Evolutionary conservation across 1,284 basidiomycete species (phyloP), one percentile per base, ranked within the genome.

Genomic region (Marasmius sp.): DNA sequence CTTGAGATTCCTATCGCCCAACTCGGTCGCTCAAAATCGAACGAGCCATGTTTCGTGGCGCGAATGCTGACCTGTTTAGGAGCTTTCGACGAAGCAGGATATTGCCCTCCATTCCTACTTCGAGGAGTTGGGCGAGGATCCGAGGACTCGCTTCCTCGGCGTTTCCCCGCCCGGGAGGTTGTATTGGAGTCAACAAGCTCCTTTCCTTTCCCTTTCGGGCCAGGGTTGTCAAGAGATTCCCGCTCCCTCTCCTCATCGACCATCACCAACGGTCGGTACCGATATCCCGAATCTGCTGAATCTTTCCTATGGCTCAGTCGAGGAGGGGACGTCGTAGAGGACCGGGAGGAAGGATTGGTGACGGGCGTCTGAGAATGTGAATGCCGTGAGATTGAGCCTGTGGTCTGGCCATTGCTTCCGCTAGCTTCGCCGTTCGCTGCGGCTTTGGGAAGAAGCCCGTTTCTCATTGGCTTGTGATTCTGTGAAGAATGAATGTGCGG

Each of bases 1-100:
- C 68, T 66, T 36, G 68, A 71, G 18, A 54, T 55, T 16, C 66
- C 57, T 9, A 70, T 65, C 33, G 71, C 73, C 77, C 79, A 78
- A 0, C 77, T 79, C 0, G 85, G 83, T 33, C 85, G 77, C 72
- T 91, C 89, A 66, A 91, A 91, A 68, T 92, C 89, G 70, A 91
- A 91, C 67, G 85, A 88, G 6, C 87, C 87, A 66, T 88, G 85
- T 68, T 83, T 74, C 66, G 79, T 77, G 8, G 74, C 70, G 52
- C 73, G 76, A 60, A 66, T 71, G 37, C 67, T 72, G 66, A 61
- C 72, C 57, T 70, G 71, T 64, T 72, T 70, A 61, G 70, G 71
- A 39, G 63, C 65, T n/a, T 59, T 66, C n/a, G 62, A 34, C 12
- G 58, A 56, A 41, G 47, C 36, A 2, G 52, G 59, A 39, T 12